Evolutionary conservation across 805 yeast genomes (phyloP).

Genomic region (Candida nonsorbophila): DNA sequence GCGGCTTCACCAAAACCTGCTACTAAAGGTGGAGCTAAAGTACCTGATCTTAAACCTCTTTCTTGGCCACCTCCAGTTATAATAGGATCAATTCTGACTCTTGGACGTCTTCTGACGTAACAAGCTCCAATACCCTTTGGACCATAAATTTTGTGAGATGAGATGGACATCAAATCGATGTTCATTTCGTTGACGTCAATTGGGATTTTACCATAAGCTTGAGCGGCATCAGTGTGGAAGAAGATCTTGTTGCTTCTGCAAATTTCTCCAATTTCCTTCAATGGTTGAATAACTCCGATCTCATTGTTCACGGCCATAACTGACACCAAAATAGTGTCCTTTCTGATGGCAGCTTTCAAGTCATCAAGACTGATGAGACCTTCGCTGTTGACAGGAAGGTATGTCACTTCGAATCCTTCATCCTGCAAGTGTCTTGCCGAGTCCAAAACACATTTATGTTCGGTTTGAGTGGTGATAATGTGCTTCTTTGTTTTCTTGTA

Average conservation of each 20-base stretch:
- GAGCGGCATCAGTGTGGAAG: conserved; percentile 97
- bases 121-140: conserved; percentile 98
- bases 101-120: conserved; percentile 93
- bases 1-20: conserved; percentile 98
- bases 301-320: conserved; percentile 98
- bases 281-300: conserved; percentile 95
- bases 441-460: conserved; percentile 98
- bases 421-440: conserved; percentile 92
- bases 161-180: conserved; percentile 87
- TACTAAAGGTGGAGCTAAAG: conserved; percentile 93
- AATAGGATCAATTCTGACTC: conserved; percentile 93
- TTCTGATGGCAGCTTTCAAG: conserved; percentile 77
- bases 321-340: conserved; percentile 86
- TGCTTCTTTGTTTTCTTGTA: conserved; percentile 87
- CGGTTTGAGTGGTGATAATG: conserved; percentile 93
- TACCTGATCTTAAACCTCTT: conserved; percentile 95
- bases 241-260: conserved; percentile 86
- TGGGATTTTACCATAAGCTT: conserved; percentile 91
- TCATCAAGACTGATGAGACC: conserved; percentile 78
- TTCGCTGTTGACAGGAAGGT: conserved; percentile 73
- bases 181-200: conserved; percentile 90
- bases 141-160: conserved; percentile 95
- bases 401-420: conserved; percentile 95
- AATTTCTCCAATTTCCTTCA: conserved; percentile 85
- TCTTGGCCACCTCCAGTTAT: conserved; percentile 99